Conservation (phyloP, 345 rosid genomes). For the Erodium maritimum region DNA sequence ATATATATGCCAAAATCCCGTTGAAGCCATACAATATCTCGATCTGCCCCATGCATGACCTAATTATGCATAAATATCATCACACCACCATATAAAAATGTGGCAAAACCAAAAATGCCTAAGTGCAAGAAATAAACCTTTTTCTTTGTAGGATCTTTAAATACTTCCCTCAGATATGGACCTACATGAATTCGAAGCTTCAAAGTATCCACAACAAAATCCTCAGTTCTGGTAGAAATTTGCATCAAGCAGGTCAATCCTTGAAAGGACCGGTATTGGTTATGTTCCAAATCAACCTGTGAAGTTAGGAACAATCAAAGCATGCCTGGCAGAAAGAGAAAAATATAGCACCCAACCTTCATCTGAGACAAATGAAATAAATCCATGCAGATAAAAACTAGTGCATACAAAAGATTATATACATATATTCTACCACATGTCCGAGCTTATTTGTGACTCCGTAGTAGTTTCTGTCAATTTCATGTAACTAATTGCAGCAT, state of each 20-base stretch:
- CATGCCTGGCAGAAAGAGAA: neutral
- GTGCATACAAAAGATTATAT: neutral
- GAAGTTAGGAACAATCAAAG: neutral
- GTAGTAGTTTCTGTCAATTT: neutral
- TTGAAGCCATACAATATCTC: slow-evolving; percentile 90
- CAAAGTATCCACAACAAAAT: slow-evolving; percentile 68
- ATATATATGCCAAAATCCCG: slow-evolving; percentile 92
- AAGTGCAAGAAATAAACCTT: slow-evolving; percentile 39
- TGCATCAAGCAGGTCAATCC: slow-evolving; percentile 96
- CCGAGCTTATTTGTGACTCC: neutral
- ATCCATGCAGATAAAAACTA: neutral
- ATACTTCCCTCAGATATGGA: slow-evolving; percentile 71
- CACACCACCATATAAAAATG: no score
- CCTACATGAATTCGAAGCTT: slow-evolving; percentile 85
- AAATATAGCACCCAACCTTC: neutral
- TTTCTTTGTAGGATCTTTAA: slow-evolving; percentile 82
- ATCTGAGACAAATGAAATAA: neutral
- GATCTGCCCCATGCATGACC: slow-evolving; percentile 99
- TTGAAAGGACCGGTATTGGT: slow-evolving; percentile 91
- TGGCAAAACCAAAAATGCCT: slow-evolving; percentile 1
- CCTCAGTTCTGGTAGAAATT: slow-evolving; percentile 88
- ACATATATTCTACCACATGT: neutral
- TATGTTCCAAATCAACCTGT: slow-evolving; percentile 95
- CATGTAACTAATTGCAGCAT: neutral
- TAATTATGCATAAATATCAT: no score